phyloP scores from a whole-genome alignment of 2,329 filamentous ascomycete species.

The Salinomyces thailandicus region DNA sequence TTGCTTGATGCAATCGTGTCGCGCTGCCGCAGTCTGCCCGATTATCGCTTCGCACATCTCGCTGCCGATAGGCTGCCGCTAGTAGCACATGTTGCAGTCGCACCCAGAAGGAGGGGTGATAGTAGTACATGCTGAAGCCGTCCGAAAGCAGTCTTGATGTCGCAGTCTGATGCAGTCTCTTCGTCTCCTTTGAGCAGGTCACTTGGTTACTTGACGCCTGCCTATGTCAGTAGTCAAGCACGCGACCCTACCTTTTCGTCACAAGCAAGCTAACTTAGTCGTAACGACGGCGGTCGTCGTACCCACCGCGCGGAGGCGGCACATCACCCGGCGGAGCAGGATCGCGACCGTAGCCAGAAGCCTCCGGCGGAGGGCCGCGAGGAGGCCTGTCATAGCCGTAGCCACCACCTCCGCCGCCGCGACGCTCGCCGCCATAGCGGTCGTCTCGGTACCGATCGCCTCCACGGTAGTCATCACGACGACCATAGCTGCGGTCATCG shows the following conservation, averaged over 20 bases:
- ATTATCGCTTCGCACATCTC: conserved; percentile 3
- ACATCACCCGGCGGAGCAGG: conserved; percentile 6
- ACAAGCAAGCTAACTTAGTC: conserved; percentile 15
- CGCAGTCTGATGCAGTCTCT: conserved; percentile 7
- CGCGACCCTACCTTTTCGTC: conserved; percentile 10
- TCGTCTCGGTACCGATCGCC: conserved; percentile 15
- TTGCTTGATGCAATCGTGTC: not conserved
- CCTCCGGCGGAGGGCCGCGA: conserved; percentile 20
- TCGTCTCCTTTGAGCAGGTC: conserved; percentile 3
- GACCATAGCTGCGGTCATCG: conserved; percentile 52
- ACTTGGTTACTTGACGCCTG: conserved; percentile 10
- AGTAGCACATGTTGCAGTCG: conserved; percentile 25
- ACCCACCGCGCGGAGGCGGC: conserved; percentile 21
- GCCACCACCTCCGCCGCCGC: conserved; percentile 17
- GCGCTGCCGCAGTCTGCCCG: conserved; percentile 6
- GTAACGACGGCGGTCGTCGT: conserved; percentile 26
- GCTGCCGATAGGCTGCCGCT: conserved; percentile 6
- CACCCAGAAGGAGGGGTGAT: conserved; percentile 19
- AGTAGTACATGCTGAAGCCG: conserved; percentile 18
- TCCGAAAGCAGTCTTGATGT: conserved; percentile 9
- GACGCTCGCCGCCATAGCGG: conserved; percentile 13
- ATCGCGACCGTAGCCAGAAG: conserved; percentile 12
- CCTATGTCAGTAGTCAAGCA: conserved; percentile 17
- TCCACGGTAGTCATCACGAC: conserved; percentile 41
- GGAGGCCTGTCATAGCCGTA: conserved; percentile 23